phyloP scores from a whole-genome alignment of 495 filamentous ascomycete species.

The Aspergillus wentii region DNA sequence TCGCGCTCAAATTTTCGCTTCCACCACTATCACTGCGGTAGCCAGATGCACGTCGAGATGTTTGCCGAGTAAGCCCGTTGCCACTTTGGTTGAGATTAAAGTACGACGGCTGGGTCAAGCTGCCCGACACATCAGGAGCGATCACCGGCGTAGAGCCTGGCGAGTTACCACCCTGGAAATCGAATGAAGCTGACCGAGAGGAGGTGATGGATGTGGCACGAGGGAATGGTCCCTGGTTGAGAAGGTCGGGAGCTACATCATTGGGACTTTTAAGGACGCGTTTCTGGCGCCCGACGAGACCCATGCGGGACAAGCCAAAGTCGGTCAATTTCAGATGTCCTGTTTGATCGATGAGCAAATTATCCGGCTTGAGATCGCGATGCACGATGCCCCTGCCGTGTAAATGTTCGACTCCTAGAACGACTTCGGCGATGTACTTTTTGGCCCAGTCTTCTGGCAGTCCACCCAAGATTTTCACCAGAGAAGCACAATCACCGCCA shows the following conservation, averaged over 20 bases:
- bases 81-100: slow-evolving; percentile 78
- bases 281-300: slow-evolving; percentile 92
- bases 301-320: slow-evolving; percentile 97
- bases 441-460: slow-evolving; percentile 96
- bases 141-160: slow-evolving; percentile 83
- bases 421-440: slow-evolving; percentile 93
- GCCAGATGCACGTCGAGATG: slow-evolving; percentile 74
- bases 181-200: slow-evolving; percentile 93
- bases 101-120: slow-evolving; percentile 81
- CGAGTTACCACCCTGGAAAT: slow-evolving; percentile 74
- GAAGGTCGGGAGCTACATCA: slow-evolving; percentile 80
- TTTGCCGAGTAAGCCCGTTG: slow-evolving; percentile 62
- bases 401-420: slow-evolving; percentile 91
- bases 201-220: slow-evolving; percentile 81
- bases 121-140: slow-evolving; percentile 66
- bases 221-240: slow-evolving; percentile 88
- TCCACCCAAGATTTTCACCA: slow-evolving; percentile 88
- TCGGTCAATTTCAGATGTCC: slow-evolving; percentile 96
- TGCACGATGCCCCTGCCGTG: slow-evolving; percentile 93
- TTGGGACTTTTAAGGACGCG: slow-evolving; percentile 76
- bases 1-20: slow-evolving; percentile 76
- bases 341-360: slow-evolving; percentile 93
- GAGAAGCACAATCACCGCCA: slow-evolving; percentile 91
- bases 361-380: slow-evolving; percentile 95
- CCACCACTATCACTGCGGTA: slow-evolving; percentile 89